These are phyloP conservation scores for Annulohypoxylon nitens DNA, from an alignment of 495 filamentous ascomycete genomes.

Conservation along the genomic window DNA sequence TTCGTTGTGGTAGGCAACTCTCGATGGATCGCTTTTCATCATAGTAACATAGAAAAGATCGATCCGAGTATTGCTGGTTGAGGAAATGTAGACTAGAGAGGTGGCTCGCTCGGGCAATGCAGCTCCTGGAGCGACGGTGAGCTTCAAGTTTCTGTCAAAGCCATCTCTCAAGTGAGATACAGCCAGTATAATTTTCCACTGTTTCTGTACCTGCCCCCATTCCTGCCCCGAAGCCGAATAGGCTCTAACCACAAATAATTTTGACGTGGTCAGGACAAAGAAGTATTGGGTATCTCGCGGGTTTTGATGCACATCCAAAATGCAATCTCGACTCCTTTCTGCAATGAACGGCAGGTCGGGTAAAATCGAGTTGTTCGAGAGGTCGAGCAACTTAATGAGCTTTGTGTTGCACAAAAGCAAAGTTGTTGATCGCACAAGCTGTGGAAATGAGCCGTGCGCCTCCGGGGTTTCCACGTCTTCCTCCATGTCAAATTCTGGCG, in stretches of 20 bases:
- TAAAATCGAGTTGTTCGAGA: conserved; percentile 39
- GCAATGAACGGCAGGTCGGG: conserved; percentile 37
- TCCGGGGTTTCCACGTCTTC: conserved; percentile 33
- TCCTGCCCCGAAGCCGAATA: conserved; percentile 32
- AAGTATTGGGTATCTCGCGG: conserved; percentile 45
- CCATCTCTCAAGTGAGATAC: conserved; percentile 47
- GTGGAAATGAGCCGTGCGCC: conserved; percentile 35
- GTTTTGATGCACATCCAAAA: conserved; percentile 46
- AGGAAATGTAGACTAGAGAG: conserved; percentile 47
- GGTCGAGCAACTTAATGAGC: conserved; percentile 45
- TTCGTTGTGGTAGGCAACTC: conserved; percentile 43
- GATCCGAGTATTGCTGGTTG: conserved; percentile 32
- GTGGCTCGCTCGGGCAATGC: conserved; percentile 21
- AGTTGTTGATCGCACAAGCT: conserved; percentile 43
- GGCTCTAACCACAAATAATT: conserved; percentile 45
- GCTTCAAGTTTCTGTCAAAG: conserved; percentile 39
- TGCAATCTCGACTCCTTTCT: conserved; percentile 35
- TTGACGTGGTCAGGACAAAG: conserved; percentile 48
- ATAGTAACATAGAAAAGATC: conserved; percentile 55
- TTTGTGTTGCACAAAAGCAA: conserved; percentile 46
- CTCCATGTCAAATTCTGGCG: conserved; percentile 35
- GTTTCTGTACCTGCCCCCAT: conserved; percentile 41
- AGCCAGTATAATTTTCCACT: conserved; percentile 43
- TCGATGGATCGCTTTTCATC: conserved; percentile 38
- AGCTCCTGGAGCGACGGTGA: conserved; percentile 39